These are phyloP conservation scores for Sicyos edulis DNA, from an alignment of 306 rosid species.

Conservation along the genomic window DNA sequence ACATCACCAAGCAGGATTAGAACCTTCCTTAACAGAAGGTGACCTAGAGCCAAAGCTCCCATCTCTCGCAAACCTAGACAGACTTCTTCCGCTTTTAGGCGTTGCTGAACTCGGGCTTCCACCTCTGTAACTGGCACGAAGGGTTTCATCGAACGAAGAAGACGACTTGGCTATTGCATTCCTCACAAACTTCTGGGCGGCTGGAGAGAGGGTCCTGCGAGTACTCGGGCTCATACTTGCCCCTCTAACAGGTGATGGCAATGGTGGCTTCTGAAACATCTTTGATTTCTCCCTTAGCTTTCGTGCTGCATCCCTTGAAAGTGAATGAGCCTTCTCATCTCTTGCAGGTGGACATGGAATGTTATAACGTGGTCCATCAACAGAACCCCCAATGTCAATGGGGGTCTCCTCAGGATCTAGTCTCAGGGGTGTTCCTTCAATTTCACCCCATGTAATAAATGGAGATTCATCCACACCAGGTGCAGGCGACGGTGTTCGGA, in stretches of 20 bases:
- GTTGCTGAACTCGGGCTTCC: constrained; percentile 65
- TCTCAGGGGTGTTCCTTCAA: constrained; percentile 91
- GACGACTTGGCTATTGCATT: constrained; percentile 78
- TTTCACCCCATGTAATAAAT: constrained; percentile 93
- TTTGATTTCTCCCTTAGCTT: constrained; percentile 78
- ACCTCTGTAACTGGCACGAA: constrained; percentile 94
- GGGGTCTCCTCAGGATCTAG: constrained; percentile 82
- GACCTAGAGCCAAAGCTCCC: constrained; percentile 65
- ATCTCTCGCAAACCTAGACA: constrained; percentile 71
- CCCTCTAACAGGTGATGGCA: constrained; percentile 44
- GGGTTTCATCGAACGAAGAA: constrained; percentile 78
- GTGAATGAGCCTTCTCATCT: constrained; percentile 87
- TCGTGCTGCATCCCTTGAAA: constrained; percentile 81
- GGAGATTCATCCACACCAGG: constrained; percentile 91
- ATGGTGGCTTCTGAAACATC: constrained; percentile 65
- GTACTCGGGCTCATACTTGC: constrained; percentile 89
- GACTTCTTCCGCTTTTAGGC: constrained; percentile 71
- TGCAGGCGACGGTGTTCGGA: constrained; percentile 88
- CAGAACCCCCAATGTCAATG: constrained; percentile 58
- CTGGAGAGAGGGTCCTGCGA: constrained; percentile 76
- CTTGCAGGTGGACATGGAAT: constrained; percentile 65
- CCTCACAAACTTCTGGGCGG: constrained; percentile 94
- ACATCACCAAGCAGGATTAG: constrained; percentile 73
- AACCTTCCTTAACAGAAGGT: constrained; percentile 74
- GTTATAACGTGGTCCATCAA: constrained; percentile 84